Evolutionary conservation across 2,329 filamentous ascomycete species (phyloP), one percentile per base, ranked within the genome.

Genomic region (Pseudogymnoascus sp.): DNA sequence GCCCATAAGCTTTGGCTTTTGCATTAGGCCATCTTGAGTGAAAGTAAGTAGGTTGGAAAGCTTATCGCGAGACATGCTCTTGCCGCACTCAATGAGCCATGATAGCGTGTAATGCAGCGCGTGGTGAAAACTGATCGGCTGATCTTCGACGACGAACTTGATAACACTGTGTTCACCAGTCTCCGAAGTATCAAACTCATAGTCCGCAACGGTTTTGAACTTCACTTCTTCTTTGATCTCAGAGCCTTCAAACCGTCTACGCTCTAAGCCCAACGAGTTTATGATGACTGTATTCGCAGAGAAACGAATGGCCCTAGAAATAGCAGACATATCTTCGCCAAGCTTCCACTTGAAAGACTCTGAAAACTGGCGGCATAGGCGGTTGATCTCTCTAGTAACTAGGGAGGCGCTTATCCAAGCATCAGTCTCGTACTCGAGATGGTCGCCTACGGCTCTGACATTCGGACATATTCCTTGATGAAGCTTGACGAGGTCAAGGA

Each of bases 381-480:
- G 87, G 73, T 97, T 97, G 74, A 99, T 93, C 74, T 99, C 93
- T 60, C 93, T 85, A 60, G 95, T 97, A 64, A 99, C 90, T 60
- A 97, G 82, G 5, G 93, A 96, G 3, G 95, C 93, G 64, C 91
- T 96, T 62, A 99, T 97, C 95, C 95, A 99, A 18, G 91, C 90
- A 76, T 99, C 96, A 1, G 93, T 96, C 76, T 99, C 95, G 72
- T 97, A 99, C 75, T 99, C 96, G 34, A 99, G 90, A 74, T 99
- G 95, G 72, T 97, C 95, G 14, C 93, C 92, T 21, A 97, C 85
- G 2, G 93, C 95, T 66, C 96, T 85, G 53, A 93, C 82, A 70
- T 97, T 99, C 1, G 95, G 95, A 69, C 93, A 97, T 63, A 99
- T 97, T 28, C 95, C 93, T 77, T 99, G 96, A 68, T 97, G 93